Evolutionary conservation across 495 filamentous ascomycete genomes (phyloP), one percentile per base, ranked within the genome.

Genomic region (Talaromyces trachyspermus): DNA sequence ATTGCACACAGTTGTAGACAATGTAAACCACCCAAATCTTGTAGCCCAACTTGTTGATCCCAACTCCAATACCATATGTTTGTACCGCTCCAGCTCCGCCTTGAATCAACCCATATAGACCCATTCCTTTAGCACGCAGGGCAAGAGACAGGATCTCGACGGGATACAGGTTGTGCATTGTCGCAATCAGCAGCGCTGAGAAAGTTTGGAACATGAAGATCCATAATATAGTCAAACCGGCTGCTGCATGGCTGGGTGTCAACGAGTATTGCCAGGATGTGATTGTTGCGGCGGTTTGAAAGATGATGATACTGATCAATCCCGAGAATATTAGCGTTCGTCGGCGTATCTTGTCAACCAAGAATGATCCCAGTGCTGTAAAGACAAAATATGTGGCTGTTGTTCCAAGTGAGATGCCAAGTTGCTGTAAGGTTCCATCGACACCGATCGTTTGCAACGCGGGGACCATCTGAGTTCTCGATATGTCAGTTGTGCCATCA

Each of bases 11-110:
- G 50, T 71, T 72, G 53, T 70, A 72, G 5, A 50, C 63, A 23
- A 72, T 66, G 32, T 67, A 71, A 3, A 70, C 64, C 17, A 66
- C 61, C 62, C 64, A 70, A 33, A 74, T 67, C 56, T 69, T 72
- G 39, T 71, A 72, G 2, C 64, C 62, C 3, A 71, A 37, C 40
- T 65, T 65, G n/a, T 49, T 15, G 32, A 74, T 67, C 6, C 67
- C 69, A 12, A 68, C 57, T 14, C 56, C 54, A 26, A 73, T 73
- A 6, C 70, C 68, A 46, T 68, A 71, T 6, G 54, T 57, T 30
- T 70, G 60, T 10, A 56, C 59, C 0, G 57, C 60, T 37, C 67
- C 59, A 7, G 68, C 64, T 9, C 50, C 64, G n/a, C 64, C 65
- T 51, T 72, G 66, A 10, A 71, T 64, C 6, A 72, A 52, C 44